Evolutionary conservation across 2,329 filamentous ascomycete species (phyloP), one percentile per base, ranked within the genome.

Genomic region (Bipolaris gigantea): DNA sequence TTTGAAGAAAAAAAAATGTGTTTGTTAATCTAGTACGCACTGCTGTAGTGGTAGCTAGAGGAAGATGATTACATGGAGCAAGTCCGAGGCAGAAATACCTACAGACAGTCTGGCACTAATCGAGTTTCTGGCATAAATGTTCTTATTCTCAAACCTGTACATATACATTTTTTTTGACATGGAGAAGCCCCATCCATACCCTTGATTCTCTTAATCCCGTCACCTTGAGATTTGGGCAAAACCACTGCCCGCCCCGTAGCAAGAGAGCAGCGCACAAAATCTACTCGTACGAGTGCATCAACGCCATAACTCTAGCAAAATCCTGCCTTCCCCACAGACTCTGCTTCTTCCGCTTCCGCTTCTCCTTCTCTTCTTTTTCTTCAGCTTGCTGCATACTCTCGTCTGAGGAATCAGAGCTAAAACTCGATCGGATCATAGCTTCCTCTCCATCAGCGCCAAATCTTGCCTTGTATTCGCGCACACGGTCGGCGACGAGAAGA

Each of bases 301-400:
- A 34, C 15, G 40, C 40, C 51, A 54, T 45, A 10, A 40, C 39
- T n/a, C 39, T 30, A 27, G 51, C 47, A 8, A 16, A 7, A 21
- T 55, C 47, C 27, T n/a, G 13, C 38, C 11, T 16, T 40, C 21
- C n/a, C 23, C 13, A 30, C 1, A 13, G 13, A 30, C 13, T 25
- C 3, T 16, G 21, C n/a, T 40, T 15, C 6, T 40, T 40, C 25
- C 25, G 25, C 25, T 25, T 25, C 25, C 7, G 6, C 25, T 25
- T 25, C 25, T 25, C 5, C 11, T 5, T 2, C 38, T 25, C 2
- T 4, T 15, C 42, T 19, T 42, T 23, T 44, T 32, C 21, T 19
- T 34, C n/a, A n/a, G 36, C 41, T 32, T 42, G 36, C 30, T 7
- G 21, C n/a, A 16, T 21, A 13, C 16, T n/a, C 21, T 42, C 32